Percentiles rank a stretch among this genome's conserved stretches.
These are phyloP conservation scores for Ogataea zsoltii DNA, from an alignment of 805 yeast genomes.

Conservation along the genomic window DNA sequence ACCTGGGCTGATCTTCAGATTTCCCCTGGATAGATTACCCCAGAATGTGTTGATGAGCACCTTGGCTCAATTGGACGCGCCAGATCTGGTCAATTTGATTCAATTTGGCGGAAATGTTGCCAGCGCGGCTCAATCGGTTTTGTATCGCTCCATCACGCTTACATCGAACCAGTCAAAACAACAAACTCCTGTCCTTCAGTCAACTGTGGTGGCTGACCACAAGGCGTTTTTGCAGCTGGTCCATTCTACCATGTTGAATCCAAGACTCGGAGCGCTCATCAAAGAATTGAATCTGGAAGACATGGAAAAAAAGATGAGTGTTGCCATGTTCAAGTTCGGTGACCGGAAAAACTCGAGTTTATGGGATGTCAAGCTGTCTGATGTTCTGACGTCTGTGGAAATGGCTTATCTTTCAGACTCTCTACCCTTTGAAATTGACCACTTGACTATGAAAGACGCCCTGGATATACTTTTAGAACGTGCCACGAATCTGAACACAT, in stretches of 20 bases:
- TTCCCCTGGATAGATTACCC: conserved; percentile 4
- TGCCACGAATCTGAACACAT: conserved; percentile 15
- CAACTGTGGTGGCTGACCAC: conserved; percentile 9
- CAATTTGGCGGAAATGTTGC: not conserved
- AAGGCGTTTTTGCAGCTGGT: conserved; percentile 20
- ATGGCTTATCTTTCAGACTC: not conserved
- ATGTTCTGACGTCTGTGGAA: conserved; percentile 15
- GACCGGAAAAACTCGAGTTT: not conserved
- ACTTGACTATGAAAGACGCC: conserved; percentile 21
- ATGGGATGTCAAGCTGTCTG: conserved; percentile 1
- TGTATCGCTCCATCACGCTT: conserved; percentile 15
- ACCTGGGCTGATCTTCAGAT: not conserved
- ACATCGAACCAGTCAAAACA: conserved; percentile 5
- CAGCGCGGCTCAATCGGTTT: not conserved
- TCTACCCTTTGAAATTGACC: not conserved
- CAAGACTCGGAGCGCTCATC: conserved; percentile 12
- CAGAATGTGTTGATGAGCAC: not conserved
- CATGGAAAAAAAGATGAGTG: conserved; percentile 5
- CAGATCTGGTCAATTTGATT: conserved; percentile 9
- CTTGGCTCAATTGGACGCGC: not conserved
- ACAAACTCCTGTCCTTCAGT: not conserved
- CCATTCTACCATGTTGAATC: conserved; percentile 19
- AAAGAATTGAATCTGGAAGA: conserved; percentile 21
- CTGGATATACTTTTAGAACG: conserved; percentile 12
- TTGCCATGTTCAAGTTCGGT: not conserved